Conservation (phyloP, 2,329 filamentous ascomycete genomes). For the Lecanicillium sp. region DNA sequence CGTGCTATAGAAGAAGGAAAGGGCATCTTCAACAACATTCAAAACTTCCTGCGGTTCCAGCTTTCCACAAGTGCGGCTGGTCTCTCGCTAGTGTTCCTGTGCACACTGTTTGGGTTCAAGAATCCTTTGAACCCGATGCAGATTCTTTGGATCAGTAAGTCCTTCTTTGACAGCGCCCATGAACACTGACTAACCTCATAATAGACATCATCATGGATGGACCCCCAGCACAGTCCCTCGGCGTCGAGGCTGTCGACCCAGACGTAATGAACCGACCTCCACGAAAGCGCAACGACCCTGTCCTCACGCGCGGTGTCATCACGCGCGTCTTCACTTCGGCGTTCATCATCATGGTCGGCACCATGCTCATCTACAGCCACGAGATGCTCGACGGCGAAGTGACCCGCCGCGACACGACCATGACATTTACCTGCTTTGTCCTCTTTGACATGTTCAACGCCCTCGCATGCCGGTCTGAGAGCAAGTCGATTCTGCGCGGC, state of each 20-base stretch:
- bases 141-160: conserved; percentile 98
- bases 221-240: conserved; percentile 91
- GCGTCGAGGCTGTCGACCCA: conserved; percentile 89
- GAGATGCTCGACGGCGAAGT: conserved; percentile 87
- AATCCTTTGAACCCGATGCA: conserved; percentile 98
- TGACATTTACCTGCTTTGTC: conserved; percentile 99
- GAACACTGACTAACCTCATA: neutral
- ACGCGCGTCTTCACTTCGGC: conserved; percentile 82
- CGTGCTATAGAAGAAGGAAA: conserved; percentile 97
- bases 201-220: conserved; percentile 99
- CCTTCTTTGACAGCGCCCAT: neutral
- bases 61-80: conserved; percentile 94
- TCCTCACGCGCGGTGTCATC: conserved; percentile 79
- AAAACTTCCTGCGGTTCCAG: conserved; percentile 98
- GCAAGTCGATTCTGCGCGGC: conserved; percentile 79
- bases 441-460: conserved; percentile 99
- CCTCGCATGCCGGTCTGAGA: conserved; percentile 82
- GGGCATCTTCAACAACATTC: conserved; percentile 98
- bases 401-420: conserved; percentile 90
- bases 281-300: conserved; percentile 73
- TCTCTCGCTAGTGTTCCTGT: conserved; percentile 82
- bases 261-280: conserved; percentile 91
- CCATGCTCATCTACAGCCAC: conserved; percentile 80
- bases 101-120: conserved; percentile 86
- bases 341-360: conserved; percentile 84